phyloP scores from a whole-genome alignment of 805 yeast genomes.

The Saccharomycopsis fibuligera region DNA sequence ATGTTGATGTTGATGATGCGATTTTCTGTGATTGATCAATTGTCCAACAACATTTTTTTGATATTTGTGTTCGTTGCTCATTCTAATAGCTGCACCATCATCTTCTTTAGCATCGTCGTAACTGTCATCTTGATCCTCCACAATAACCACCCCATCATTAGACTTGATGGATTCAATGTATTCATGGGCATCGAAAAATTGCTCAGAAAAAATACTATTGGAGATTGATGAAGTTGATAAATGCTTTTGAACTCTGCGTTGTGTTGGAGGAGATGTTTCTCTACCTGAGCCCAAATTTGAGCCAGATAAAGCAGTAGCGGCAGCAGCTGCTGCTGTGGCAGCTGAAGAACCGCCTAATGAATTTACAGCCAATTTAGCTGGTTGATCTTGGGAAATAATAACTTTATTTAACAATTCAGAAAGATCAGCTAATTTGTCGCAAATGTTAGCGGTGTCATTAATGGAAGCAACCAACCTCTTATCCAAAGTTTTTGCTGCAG shows the following conservation, averaged over 20 bases:
- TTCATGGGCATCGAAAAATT: slow-evolving; percentile 67
- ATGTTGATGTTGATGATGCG: background rate
- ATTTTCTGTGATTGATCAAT: slow-evolving; percentile 6
- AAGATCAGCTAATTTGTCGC: background rate
- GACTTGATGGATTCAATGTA: slow-evolving; percentile 39
- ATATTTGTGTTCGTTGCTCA: slow-evolving; percentile 13
- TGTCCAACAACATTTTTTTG: slow-evolving; percentile 16
- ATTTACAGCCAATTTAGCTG: background rate
- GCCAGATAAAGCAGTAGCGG: background rate
- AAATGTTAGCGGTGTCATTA: background rate
- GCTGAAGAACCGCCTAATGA: background rate
- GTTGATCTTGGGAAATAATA: background rate
- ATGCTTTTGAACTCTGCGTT: no score
- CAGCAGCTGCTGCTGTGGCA: background rate
- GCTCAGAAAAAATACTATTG: slow-evolving; percentile 37
- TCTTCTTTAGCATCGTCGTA: slow-evolving; percentile 26
- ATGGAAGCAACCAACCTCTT: background rate
- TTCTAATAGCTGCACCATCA: slow-evolving; percentile 19
- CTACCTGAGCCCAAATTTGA: no score
- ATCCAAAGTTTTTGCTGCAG: background rate
- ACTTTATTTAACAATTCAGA: background rate
- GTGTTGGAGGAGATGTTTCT: no score
- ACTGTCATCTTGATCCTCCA: slow-evolving; percentile 30
- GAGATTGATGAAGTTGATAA: slow-evolving; percentile 3
- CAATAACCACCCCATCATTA: slow-evolving; percentile 47